Conservation (phyloP, 1,284 basidiomycete species). For the Fomitopsis pinicola region DNA sequence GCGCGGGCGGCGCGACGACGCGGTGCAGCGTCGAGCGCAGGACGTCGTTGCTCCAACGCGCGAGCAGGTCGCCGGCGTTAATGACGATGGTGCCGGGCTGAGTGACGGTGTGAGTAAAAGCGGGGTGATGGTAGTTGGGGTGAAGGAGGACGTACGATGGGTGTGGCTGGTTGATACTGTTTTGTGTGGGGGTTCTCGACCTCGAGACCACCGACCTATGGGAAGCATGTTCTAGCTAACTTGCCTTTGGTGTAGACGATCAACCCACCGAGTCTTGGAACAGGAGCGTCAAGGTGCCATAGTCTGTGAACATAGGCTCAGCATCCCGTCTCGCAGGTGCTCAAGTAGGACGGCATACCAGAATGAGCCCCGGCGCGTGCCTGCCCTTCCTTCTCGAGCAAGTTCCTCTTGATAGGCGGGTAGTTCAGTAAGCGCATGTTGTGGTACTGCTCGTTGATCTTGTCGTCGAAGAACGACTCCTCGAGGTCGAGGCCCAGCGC, state of each 20-base stretch:
- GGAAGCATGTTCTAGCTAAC: background rate
- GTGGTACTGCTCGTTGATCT: conserved; percentile 72
- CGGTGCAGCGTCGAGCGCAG: conserved; percentile 78
- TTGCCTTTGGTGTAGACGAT: background rate
- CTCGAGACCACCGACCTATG: conserved; percentile 76
- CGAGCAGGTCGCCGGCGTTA: conserved; percentile 79
- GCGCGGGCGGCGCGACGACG: conserved; percentile 68
- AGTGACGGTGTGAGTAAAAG: conserved; percentile 2
- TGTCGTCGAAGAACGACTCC: conserved; percentile 70
- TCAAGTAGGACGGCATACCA: conserved; percentile 32
- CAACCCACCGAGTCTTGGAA: conserved; percentile 71
- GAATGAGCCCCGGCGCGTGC: conserved; percentile 80
- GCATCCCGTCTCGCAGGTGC: background rate
- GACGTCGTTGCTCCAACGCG: conserved; percentile 82
- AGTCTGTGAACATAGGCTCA: conserved; percentile 44
- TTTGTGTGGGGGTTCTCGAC: conserved; percentile 76
- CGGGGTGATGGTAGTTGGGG: background rate
- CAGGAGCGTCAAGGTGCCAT: conserved; percentile 79
- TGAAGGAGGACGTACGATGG: conserved; percentile 51
- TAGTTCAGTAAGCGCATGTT: conserved; percentile 76
- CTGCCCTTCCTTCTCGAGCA: conserved; percentile 62
- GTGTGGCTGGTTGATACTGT: conserved; percentile 66
- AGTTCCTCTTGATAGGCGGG: conserved; percentile 57
- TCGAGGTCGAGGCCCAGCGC: conserved; percentile 73
- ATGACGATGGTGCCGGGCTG: conserved; percentile 79